Percentiles rank a stretch among this genome's conserved stretches.
Evolutionary conservation across 805 yeast genomes (phyloP).

Genomic region (Yamadazyma takamatsuzukensis): DNA sequence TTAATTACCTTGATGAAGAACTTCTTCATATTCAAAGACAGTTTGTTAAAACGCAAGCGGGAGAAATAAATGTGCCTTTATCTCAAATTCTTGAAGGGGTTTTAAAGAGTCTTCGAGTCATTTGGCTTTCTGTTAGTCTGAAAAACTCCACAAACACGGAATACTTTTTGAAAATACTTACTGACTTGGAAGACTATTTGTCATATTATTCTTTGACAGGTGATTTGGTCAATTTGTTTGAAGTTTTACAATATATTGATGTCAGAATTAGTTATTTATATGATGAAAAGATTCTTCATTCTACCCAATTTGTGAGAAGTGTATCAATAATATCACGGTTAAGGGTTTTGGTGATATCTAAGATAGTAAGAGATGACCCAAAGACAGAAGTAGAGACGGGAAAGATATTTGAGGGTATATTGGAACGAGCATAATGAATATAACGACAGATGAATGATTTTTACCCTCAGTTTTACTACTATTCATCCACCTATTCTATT

Average conservation of each 20-base stretch:
- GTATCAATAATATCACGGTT: constrained; percentile 30
- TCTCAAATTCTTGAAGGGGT: constrained; percentile 24
- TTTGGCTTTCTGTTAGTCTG: constrained; percentile 30
- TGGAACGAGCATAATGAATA: constrained; percentile 22
- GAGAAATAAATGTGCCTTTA: constrained; percentile 21
- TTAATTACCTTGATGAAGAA: constrained; percentile 34
- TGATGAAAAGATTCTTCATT: constrained; percentile 14
- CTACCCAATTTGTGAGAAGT: constrained; percentile 32
- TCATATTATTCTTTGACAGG: constrained; percentile 18
- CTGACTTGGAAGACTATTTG: constrained; percentile 39
- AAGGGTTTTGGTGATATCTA: constrained; percentile 25
- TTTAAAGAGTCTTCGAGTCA: constrained; percentile 20
- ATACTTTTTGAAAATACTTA: constrained; percentile 31
- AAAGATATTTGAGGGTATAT: constrained; percentile 35
- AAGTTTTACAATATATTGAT: constrained; percentile 9
- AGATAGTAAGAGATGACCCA: no score
- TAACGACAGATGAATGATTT: no score
- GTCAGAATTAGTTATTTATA: constrained; percentile 6
- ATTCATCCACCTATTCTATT: no score
- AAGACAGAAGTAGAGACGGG: constrained; percentile 37
- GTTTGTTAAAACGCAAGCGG: constrained; percentile 36
- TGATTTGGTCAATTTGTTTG: constrained; percentile 3
- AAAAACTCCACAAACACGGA: constrained; percentile 31
- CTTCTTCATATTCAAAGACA: constrained; percentile 30
- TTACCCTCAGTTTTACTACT: no score